phyloP scores from a whole-genome alignment of 345 rosid species.

The Lepidium aucheri region DNA sequence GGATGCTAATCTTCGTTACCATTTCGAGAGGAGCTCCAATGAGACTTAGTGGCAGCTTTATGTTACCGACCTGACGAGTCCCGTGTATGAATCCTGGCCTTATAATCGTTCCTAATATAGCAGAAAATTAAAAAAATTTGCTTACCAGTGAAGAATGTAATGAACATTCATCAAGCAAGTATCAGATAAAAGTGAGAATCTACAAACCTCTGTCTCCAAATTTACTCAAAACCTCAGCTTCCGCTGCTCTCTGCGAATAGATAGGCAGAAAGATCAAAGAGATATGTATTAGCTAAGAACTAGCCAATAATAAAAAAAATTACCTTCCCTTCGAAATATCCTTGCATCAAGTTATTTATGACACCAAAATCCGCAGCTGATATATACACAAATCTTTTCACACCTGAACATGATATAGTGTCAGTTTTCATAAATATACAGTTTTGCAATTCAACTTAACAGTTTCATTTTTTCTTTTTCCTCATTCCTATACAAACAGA shows the following conservation, averaged over 20 bases:
- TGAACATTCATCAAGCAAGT: neutral
- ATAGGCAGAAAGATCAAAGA: neutral
- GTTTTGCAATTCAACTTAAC: neutral
- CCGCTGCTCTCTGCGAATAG: conserved; percentile 49
- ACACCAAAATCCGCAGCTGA: conserved; percentile 64
- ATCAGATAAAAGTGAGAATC: neutral
- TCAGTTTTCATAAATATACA: neutral
- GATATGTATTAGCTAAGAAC: neutral
- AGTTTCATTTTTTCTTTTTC: neutral
- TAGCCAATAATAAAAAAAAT: neutral
- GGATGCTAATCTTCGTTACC: conserved; percentile 24
- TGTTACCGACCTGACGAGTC: conserved; percentile 28
- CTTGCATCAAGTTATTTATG: conserved; percentile 35
- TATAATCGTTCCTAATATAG: conserved; percentile 36
- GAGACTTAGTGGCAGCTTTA: conserved; percentile 32
- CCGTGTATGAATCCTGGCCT: conserved; percentile 72
- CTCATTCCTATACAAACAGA: conserved; percentile 14
- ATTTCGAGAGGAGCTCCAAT: conserved; percentile 58
- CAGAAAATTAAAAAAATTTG: neutral
- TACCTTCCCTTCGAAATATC: conserved; percentile 66
- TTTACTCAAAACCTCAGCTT: conserved; percentile 36
- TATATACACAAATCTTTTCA: conserved; percentile 46
- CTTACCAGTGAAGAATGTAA: neutral
- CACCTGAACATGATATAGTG: conserved; percentile 31
- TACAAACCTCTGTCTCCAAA: conserved; percentile 40